A percentile compares a stretch with the other conserved stretches of the same genome.
Conservation (phyloP, 164 flowering plant species). For the Liquidambar formosana region DNA sequence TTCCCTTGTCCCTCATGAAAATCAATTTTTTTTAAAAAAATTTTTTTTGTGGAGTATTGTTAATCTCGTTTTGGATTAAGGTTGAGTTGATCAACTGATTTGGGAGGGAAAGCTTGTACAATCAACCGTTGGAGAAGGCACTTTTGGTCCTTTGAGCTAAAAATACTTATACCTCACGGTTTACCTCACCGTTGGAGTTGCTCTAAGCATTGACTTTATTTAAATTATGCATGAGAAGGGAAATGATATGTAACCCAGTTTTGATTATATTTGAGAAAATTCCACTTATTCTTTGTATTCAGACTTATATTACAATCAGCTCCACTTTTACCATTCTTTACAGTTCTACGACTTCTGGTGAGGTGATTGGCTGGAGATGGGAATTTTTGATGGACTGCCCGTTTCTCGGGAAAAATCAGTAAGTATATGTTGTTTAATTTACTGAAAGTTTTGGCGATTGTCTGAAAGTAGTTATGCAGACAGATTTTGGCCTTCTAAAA, state of each 20-base stretch:
- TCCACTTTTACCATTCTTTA: neutral
- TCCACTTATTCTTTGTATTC: neutral
- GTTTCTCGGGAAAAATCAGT: conserved; percentile 54
- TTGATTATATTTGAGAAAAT: neutral
- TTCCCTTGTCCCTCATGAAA: too few species aligned
- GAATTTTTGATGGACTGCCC: conserved; percentile 61
- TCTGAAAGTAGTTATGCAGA: too few species aligned
- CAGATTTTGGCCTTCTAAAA: too few species aligned
- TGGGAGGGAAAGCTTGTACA: too few species aligned
- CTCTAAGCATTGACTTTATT: neutral
- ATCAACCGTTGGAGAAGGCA: too few species aligned
- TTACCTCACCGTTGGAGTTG: too few species aligned
- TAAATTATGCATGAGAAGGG: neutral
- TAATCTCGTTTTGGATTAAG: too few species aligned
- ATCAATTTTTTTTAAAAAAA: too few species aligned
- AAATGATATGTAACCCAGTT: neutral
- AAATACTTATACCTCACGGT: too few species aligned
- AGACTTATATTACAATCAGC: neutral
- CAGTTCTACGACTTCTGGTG: neutral
- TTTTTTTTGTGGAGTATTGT: too few species aligned
- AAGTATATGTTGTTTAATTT: conserved; percentile 19
- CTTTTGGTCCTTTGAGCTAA: too few species aligned
- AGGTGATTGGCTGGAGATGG: conserved; percentile 39
- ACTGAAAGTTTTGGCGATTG: neutral
- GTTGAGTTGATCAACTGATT: too few species aligned